phyloP scores from a whole-genome alignment of 352 stramenopile species.

The Pythium vanterpoolii region DNA sequence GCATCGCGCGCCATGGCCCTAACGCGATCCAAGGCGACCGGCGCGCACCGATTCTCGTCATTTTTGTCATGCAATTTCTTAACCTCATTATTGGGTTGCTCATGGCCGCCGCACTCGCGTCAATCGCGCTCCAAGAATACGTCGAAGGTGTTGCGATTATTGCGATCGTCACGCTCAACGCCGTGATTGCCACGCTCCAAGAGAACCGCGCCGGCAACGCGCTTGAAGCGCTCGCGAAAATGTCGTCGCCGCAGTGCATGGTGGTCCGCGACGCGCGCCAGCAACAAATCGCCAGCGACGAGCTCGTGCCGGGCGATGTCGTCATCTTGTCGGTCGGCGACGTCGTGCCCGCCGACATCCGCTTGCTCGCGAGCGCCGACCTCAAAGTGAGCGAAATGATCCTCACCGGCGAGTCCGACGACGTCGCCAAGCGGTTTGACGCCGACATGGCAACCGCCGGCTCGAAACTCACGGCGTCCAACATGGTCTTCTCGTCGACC shows the following conservation, averaged over 20 bases:
- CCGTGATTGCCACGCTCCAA: constrained; percentile 33
- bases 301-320: constrained; percentile 37
- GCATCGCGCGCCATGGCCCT: constrained; percentile 18
- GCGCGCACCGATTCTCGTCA: constrained; percentile 22
- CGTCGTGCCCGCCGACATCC: constrained; percentile 73
- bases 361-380: constrained; percentile 54
- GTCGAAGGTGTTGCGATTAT: constrained; percentile 38
- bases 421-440: constrained; percentile 22
- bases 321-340: constrained; percentile 69
- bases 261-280: constrained; percentile 29
- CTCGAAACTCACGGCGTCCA: constrained; percentile 50
- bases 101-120: constrained; percentile 33
- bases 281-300: constrained; percentile 28
- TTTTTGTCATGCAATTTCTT: constrained; percentile 40
- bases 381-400: constrained; percentile 77
- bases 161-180: constrained; percentile 39
- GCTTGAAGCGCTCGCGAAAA: constrained; percentile 31
- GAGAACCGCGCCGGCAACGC: constrained; percentile 34
- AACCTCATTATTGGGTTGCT: constrained; percentile 41
- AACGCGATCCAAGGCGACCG: constrained; percentile 28
- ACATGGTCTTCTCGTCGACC: constrained; percentile 95
- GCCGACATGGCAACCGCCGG: constrained; percentile 15
- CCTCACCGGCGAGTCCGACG: constrained; percentile 79
- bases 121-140: constrained; percentile 36
- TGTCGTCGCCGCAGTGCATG: constrained; percentile 32